Base-by-base conservation (phyloP, 768 basidiomycete species). In the Suillus bovinus region DNA sequence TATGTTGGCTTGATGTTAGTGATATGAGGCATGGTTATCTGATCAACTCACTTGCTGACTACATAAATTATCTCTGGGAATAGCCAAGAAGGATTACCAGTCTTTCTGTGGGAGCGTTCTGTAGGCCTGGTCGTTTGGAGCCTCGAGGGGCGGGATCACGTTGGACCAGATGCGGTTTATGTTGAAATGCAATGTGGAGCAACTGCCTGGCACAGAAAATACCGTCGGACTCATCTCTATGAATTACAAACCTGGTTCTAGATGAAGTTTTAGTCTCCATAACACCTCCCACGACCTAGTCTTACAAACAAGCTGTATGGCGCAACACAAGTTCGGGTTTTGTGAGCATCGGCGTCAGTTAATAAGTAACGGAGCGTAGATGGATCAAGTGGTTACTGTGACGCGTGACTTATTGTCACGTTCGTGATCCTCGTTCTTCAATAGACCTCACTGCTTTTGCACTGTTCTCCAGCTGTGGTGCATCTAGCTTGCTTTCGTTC, bases 311-410 rank as follows among this genome's bases (percentile, higher is more conserved):
- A 11, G 11, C 2, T 22, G 24, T 24, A 46, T 13, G 46, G 17
- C 47, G 16, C 16, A 49, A 49, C 27, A 49, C 47, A 50, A 17
- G 27, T 50, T 50, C 49, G 49, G 27, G 24, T 17, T 49, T 49
- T 49, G 47, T 24, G 46, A 47, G 24, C 47, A 47, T 27, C 44
- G 5, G 27, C 24, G 22, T 7, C 46, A 46, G 44, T 22, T n/a
- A 10, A 42, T 34, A 34, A 10, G 39, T 41, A 41, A 42, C 13
- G 46, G 44, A 46, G 22, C n/a, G 42, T 44, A 58, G 63, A 62
- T 63, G 56, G 56, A 61, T 59, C 63, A 64, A 41, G 59, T 52
- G 42, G 67, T 74, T 56, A 64, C 62, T 67, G 74, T 76, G 67
- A 74, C 36, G 54, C 31, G 61, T 61, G 59, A 61, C 31, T 3